Evolutionary conservation across 192 early-diverging fungal genomes (phyloP), one percentile per base, ranked within the genome.

Genomic region (Backusella westeae): DNA sequence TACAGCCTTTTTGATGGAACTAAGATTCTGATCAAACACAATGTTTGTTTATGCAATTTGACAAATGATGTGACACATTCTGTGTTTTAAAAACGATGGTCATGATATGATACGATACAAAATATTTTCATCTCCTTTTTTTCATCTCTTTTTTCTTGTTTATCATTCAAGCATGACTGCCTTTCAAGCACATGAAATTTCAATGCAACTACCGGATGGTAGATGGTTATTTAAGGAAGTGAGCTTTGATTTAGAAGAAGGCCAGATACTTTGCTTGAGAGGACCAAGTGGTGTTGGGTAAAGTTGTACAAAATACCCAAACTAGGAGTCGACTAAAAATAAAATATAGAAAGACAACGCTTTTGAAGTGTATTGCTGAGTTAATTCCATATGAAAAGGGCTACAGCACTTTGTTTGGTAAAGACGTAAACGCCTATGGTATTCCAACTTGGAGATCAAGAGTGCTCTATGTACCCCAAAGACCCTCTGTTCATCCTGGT

Each of bases 401-500:
- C 4, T 34, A 78, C 14, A 81, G 90, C 49, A 80, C 79, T 34
- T 79, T 92, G 6, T 73, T 87, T 12, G 85, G 82, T n/a, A 85
- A 85, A 74, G 87, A 85, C 2, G 88, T 90, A 0, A 75, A 81
- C 36, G 81, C 88, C 29, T 78, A 88, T 77, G 90, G 92, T 5
- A 84, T 94, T 21, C 91, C 94, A 1, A 69, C 73, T 39, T 97
- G 93, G 93, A 86, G 95, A 34, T 86, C 93, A 6, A 87, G 85
- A 34, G 86, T 97, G 56, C 90, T 93, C 85, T 97, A 97, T 81
- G 91, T 97, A n/a, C 94, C 94, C 0, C 95, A 97, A 67, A 78
- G 92, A 10, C 89, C 93, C 21, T 88, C 93, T 8, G 77, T 89
- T 29, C 84, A 94, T 75, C 82, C 90, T 0, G 92, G 94, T 0